Evolutionary conservation across 305 asterid species (phyloP).

Genomic region (Fraxinus paxiana): DNA sequence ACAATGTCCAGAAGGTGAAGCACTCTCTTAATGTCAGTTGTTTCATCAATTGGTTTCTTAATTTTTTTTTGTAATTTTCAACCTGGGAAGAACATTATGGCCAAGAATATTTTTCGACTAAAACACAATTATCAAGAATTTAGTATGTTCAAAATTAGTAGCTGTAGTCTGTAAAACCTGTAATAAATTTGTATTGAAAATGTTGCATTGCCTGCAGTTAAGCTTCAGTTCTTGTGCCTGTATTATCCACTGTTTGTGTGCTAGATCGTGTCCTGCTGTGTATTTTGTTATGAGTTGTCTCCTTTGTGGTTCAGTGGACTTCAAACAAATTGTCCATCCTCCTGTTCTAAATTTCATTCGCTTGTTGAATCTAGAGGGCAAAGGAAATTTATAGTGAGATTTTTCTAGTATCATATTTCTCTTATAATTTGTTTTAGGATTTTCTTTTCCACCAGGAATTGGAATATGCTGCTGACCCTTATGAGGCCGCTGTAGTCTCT

Average conservation of each 20-base stretch:
- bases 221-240: background rate
- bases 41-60: constrained; percentile 14
- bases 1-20: constrained; percentile 42
- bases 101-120: constrained; percentile 3
- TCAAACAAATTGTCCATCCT: background rate
- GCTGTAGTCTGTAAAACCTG: background rate
- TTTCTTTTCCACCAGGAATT: constrained; percentile 36
- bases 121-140: constrained; percentile 10
- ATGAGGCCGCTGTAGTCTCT: constrained; percentile 74
- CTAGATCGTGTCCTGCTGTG: constrained; percentile 2
- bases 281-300: background rate
- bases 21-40: constrained; percentile 5
- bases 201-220: background rate
- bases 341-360: background rate
- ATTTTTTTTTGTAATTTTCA: background rate
- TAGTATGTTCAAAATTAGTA: constrained; percentile 8
- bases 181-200: background rate
- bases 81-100: constrained; percentile 1
- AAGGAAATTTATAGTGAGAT: background rate
- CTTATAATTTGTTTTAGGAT: constrained; percentile 12
- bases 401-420: constrained; percentile 7
- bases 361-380: background rate
- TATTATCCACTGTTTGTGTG: background rate
- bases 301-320: background rate
- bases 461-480: constrained; percentile 57